Percentiles rank a stretch among this genome's conserved stretches.
phyloP scores from a whole-genome alignment of 768 basidiomycete species.

The Pilatotrama ljubarskyi region DNA sequence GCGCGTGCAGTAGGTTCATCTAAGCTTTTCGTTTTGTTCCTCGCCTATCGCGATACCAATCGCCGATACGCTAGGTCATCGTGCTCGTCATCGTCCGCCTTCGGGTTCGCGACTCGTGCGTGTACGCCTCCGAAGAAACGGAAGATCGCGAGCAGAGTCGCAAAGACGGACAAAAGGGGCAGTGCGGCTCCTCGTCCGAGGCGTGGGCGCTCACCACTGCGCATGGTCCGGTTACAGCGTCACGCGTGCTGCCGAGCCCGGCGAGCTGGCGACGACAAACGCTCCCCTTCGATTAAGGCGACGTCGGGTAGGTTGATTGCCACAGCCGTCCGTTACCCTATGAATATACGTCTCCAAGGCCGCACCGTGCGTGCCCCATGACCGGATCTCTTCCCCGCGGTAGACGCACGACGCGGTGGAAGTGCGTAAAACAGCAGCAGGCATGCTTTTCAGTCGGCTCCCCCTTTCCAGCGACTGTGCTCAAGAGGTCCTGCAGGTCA shows the following conservation, averaged over 20 bases:
- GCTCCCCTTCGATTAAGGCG: not conserved
- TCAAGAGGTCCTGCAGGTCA: not conserved
- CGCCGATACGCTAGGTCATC: slow-evolving; percentile 10
- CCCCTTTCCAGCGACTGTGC: not conserved
- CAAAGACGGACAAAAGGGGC: not conserved
- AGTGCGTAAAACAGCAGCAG: not conserved
- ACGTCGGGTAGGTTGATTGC: slow-evolving; percentile 3
- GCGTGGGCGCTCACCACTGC: not conserved
- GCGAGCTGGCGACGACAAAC: not conserved
- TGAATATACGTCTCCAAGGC: not conserved
- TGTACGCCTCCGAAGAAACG: not conserved
- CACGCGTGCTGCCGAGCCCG: not conserved
- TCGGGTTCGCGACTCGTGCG: not conserved
- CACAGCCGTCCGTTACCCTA: not conserved
- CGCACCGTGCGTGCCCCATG: not conserved
- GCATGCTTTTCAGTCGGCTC: not conserved
- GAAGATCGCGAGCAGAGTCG: not conserved
- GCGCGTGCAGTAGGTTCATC: not conserved
- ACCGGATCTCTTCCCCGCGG: slow-evolving; percentile 5
- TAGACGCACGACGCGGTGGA: not conserved
- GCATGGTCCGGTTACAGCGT: slow-evolving; percentile 1
- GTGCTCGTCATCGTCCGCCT: slow-evolving; percentile 9
- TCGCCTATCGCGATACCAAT: slow-evolving; percentile 21
- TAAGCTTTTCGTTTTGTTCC: not conserved
- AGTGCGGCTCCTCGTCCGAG: not conserved